Evolutionary conservation across 2,329 filamentous ascomycete genomes (phyloP).

Genomic region (Neofusicoccum cordaticola): DNA sequence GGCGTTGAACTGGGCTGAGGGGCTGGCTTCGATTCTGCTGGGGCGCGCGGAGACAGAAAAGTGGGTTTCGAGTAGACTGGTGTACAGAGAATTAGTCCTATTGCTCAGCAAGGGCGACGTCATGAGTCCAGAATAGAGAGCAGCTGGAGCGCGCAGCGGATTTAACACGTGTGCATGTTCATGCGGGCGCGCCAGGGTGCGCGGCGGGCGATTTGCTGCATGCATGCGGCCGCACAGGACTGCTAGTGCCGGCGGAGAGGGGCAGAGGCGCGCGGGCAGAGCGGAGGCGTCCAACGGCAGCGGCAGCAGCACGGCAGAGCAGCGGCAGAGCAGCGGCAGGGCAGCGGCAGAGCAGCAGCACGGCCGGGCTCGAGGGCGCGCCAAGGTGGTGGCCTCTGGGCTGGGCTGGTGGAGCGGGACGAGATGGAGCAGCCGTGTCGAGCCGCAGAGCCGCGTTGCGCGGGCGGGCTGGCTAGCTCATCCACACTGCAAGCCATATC

Average conservation of each 20-base stretch:
- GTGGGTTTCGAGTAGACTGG: constrained; percentile 2
- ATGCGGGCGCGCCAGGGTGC: neutral
- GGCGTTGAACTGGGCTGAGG: constrained; percentile 7
- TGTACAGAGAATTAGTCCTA: neutral
- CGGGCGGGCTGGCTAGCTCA: constrained; percentile 3
- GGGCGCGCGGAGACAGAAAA: neutral
- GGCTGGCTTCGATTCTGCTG: neutral
- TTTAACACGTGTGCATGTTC: neutral
- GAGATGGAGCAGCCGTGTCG: neutral
- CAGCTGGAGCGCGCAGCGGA: neutral
- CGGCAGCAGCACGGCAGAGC: too few species aligned
- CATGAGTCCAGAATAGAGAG: neutral
- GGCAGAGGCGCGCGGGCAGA: too few species aligned
- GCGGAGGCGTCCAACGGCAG: too few species aligned
- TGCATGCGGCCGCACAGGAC: neutral
- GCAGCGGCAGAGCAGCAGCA: neutral
- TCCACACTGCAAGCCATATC: constrained; percentile 14
- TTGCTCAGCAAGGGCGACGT: neutral
- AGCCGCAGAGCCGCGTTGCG: constrained; percentile 12
- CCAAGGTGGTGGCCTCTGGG: neutral
- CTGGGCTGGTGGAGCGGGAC: neutral
- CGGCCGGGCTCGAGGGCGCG: neutral
- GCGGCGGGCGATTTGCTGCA: neutral
- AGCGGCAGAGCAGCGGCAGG: neutral
- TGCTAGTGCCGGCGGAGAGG: too few species aligned